A percentile compares a stretch with the other conserved stretches of the same genome.
Conservation (phyloP, 2,329 filamentous ascomycete genomes). For the Colletotrichum musae region DNA sequence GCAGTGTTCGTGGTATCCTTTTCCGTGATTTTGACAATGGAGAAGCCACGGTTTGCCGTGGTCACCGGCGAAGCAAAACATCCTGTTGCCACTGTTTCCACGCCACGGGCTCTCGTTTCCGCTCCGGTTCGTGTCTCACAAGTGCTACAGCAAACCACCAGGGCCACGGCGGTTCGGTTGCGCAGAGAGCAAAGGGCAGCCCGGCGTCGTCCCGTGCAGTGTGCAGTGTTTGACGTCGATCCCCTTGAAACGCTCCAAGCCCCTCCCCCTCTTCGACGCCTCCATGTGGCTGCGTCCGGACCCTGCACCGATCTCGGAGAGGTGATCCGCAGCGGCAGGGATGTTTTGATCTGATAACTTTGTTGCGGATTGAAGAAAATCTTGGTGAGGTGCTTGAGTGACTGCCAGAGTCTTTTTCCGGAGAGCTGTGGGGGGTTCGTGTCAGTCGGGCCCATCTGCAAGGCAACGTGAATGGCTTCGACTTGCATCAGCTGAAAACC, state of each 20-base stretch:
- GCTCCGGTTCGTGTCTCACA: constrained; percentile 34
- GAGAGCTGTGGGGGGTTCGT: constrained; percentile 23
- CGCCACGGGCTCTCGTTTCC: constrained; percentile 13
- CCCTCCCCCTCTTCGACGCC: constrained; percentile 11
- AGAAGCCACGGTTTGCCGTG: neutral
- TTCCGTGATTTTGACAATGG: neutral
- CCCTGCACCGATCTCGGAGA: constrained; percentile 37
- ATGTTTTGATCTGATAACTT: constrained; percentile 39
- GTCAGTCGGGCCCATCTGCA: constrained; percentile 29
- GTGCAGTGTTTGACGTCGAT: constrained; percentile 37
- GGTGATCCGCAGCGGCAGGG: constrained; percentile 32
- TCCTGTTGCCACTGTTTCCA: neutral
- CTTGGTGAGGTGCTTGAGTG: constrained; percentile 2
- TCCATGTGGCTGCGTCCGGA: constrained; percentile 27
- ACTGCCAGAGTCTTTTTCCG: constrained; percentile 15
- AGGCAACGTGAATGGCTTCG: constrained; percentile 29
- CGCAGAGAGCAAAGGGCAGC: constrained; percentile 6
- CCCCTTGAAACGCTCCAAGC: constrained; percentile 38
- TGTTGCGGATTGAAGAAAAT: constrained; percentile 30
- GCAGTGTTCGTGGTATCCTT: neutral
- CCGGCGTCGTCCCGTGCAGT: constrained; percentile 18
- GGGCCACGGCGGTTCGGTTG: constrained; percentile 4
- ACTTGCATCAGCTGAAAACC: constrained; percentile 13
- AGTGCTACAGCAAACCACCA: constrained; percentile 17
- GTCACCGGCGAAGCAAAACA: neutral